These are phyloP conservation scores for Phytophthora crassamura DNA, from an alignment of 352 stramenopile species.

Conservation along the genomic window DNA sequence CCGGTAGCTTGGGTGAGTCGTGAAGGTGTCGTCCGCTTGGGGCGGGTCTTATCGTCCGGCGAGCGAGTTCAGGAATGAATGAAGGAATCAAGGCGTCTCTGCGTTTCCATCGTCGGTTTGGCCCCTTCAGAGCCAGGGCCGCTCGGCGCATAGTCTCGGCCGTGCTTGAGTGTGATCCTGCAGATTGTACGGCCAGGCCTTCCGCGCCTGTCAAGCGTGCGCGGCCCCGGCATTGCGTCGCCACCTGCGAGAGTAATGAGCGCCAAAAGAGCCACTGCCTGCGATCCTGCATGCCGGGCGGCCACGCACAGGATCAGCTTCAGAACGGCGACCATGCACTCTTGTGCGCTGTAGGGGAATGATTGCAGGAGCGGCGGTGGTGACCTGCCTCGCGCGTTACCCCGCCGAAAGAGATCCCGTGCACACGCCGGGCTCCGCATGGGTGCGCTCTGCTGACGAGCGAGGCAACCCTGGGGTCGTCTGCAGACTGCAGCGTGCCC, in stretches of 20 bases:
- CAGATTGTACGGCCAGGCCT: not conserved
- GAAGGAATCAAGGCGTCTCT: conserved; percentile 27
- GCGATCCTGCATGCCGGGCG: conserved; percentile 12
- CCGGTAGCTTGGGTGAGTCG: conserved; percentile 17
- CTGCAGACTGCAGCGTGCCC: not conserved
- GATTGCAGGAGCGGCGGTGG: conserved; percentile 1
- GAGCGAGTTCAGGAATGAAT: conserved; percentile 35
- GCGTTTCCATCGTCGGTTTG: conserved; percentile 29
- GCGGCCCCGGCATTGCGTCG: conserved; percentile 24
- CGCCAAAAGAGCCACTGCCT: conserved; percentile 16
- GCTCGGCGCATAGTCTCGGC: conserved; percentile 28
- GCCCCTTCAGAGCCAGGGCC: conserved; percentile 21
- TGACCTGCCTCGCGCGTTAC: conserved; percentile 11
- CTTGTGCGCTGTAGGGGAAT: conserved; percentile 28
- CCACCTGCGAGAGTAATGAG: conserved; percentile 28
- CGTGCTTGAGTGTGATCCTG: conserved; percentile 19
- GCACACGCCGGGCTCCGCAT: conserved; percentile 12
- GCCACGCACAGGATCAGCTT: conserved; percentile 24
- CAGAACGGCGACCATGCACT: conserved; percentile 15
- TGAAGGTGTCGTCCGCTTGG: conserved; percentile 9
- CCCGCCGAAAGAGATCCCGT: conserved; percentile 25
- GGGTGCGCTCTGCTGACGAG: conserved; percentile 9
- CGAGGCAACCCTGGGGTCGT: conserved; percentile 1
- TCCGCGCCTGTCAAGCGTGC: conserved; percentile 21
- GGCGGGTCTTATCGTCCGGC: conserved; percentile 12